Evolutionary conservation across 2,329 filamentous ascomycete species (phyloP).

Genomic region (Monilinia laxa): DNA sequence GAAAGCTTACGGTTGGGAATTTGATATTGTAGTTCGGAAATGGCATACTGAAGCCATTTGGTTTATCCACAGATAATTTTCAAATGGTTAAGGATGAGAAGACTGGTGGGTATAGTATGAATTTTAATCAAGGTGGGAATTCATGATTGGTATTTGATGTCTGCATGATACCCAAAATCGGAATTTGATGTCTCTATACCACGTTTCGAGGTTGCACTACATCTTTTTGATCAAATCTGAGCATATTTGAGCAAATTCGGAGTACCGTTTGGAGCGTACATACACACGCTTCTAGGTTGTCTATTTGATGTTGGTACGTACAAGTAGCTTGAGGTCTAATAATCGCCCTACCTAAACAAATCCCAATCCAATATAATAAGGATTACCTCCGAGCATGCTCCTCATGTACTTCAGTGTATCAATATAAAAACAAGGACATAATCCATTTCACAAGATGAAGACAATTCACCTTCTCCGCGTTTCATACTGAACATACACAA

Average conservation of each 20-base stretch:
- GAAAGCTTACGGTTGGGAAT: slow-evolving; percentile 16
- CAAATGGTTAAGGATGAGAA: slow-evolving; percentile 89
- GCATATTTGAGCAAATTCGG: not conserved
- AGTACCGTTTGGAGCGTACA: not conserved
- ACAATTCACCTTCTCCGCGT: not conserved
- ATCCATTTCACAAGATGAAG: not conserved
- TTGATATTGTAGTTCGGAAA: slow-evolving; percentile 66
- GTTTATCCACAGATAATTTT: slow-evolving; percentile 90
- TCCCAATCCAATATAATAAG: not conserved
- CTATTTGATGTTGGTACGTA: not conserved
- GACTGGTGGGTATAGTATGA: slow-evolving; percentile 91
- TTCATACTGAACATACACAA: not conserved
- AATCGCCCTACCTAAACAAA: not conserved
- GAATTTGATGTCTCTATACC: not conserved
- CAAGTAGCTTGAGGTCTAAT: not conserved
- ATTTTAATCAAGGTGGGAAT: slow-evolving; percentile 56
- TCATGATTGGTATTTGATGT: not conserved
- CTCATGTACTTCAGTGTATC: not conserved
- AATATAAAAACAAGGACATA: not conserved
- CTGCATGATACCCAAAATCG: not conserved
- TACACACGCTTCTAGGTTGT: not conserved
- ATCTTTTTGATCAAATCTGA: not conserved
- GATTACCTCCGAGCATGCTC: not conserved
- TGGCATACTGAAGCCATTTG: slow-evolving; percentile 88
- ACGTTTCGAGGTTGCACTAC: not conserved